Percentiles rank a stretch among this genome's conserved stretches.
Conservation (phyloP, 2,329 filamentous ascomycete genomes). For the Corinectria fuckeliana region DNA sequence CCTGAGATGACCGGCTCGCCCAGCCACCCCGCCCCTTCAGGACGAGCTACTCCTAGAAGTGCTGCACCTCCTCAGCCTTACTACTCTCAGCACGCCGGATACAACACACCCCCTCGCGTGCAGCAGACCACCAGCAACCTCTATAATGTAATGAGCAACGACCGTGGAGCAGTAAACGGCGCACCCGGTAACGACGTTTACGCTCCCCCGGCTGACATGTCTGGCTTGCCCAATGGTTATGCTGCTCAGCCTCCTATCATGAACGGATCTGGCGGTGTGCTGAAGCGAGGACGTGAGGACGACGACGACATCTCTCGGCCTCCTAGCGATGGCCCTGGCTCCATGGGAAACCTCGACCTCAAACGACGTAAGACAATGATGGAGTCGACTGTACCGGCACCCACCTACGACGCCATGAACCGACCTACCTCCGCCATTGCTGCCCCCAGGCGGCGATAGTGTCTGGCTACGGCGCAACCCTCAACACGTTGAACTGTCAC, state of each 20-base stretch:
- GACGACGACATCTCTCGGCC: constrained; percentile 67
- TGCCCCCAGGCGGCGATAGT: constrained; percentile 49
- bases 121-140: constrained; percentile 77
- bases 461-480: not conserved
- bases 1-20: constrained; percentile 86
- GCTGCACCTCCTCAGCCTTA: constrained; percentile 74
- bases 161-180: constrained; percentile 67
- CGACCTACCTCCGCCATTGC: constrained; percentile 55
- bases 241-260: constrained; percentile 66
- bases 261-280: constrained; percentile 62
- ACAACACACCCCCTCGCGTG: constrained; percentile 79
- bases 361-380: constrained; percentile 83
- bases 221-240: constrained; percentile 66
- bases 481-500: constrained; percentile 8
- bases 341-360: constrained; percentile 61
- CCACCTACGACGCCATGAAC: constrained; percentile 57
- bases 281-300: constrained; percentile 62
- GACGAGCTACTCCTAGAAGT: constrained; percentile 84
- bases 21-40: constrained; percentile 78
- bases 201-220: constrained; percentile 67
- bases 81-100: constrained; percentile 72
- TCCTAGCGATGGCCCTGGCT: constrained; percentile 55
- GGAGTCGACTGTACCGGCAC: constrained; percentile 61
- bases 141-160: constrained; percentile 89
- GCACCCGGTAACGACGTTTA: constrained; percentile 73